Evolutionary conservation across 1,284 basidiomycete species (phyloP).

Genomic region (Ganoderma multipileum): DNA sequence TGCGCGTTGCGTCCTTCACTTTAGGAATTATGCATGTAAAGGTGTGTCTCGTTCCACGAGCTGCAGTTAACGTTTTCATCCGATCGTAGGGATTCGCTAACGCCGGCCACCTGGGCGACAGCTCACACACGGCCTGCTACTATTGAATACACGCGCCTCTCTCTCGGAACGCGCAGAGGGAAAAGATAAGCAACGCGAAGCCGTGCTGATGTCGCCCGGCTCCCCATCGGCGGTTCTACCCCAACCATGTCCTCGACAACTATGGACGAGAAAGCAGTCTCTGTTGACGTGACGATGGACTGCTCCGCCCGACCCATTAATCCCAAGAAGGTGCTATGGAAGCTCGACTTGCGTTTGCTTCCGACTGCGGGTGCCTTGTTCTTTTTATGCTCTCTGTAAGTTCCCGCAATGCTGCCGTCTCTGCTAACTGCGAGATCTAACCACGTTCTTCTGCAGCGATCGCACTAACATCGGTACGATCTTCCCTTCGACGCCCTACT

Average conservation of each 20-base stretch:
- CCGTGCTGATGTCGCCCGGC: not conserved
- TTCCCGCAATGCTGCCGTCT: not conserved
- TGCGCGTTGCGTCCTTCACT: not conserved
- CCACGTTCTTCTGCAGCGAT: constrained; percentile 49
- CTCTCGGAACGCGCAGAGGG: not conserved
- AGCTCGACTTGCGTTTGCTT: not conserved
- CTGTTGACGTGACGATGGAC: too few species aligned
- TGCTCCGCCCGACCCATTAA: too few species aligned
- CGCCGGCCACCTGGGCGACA: not conserved
- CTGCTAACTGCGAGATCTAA: constrained; percentile 44
- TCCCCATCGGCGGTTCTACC: not conserved
- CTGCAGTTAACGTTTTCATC: too few species aligned
- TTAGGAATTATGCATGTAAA: not conserved
- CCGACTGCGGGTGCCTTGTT: not conserved
- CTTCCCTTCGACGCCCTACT: constrained; percentile 37
- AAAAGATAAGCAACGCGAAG: not conserved
- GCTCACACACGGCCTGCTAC: not conserved
- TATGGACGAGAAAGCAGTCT: too few species aligned
- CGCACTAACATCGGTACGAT: constrained; percentile 70
- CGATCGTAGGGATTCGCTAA: too few species aligned
- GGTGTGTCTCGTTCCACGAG: not conserved
- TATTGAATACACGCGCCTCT: not conserved
- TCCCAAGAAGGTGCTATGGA: not conserved
- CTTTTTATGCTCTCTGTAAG: not conserved
- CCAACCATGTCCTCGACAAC: too few species aligned